phyloP scores from a whole-genome alignment of 257 asterid species.

The Paulownia fortunei region DNA sequence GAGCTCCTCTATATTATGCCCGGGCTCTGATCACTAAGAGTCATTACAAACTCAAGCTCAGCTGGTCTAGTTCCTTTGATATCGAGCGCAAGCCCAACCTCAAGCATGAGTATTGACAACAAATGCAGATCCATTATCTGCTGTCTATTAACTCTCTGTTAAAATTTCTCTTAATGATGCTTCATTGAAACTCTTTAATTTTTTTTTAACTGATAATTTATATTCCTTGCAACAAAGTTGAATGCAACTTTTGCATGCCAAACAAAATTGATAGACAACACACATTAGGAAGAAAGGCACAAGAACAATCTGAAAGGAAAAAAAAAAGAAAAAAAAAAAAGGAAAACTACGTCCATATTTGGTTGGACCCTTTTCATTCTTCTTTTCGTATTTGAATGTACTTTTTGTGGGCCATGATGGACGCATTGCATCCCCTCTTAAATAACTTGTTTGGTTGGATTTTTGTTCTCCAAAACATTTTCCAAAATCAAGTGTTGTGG shows the following conservation, averaged over 20 bases:
- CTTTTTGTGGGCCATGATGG: no score
- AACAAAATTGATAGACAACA: not conserved
- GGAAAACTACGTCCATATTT: no score
- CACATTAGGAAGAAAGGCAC: not conserved
- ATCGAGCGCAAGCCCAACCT: not conserved
- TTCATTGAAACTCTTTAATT: slow-evolving; percentile 12
- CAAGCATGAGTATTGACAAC: not conserved
- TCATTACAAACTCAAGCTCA: not conserved
- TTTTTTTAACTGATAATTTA: not conserved
- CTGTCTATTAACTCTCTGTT: not conserved
- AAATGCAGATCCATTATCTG: not conserved
- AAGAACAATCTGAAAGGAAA: not conserved
- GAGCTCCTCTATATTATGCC: not conserved
- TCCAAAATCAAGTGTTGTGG: no score
- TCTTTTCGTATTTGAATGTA: no score
- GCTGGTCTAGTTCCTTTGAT: not conserved
- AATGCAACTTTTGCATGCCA: not conserved
- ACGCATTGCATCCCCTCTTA: no score
- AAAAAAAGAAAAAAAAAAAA: no score
- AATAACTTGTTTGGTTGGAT: no score
- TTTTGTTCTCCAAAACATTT: no score
- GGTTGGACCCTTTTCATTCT: no score
- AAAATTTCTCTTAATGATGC: not conserved
- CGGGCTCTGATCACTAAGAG: not conserved
- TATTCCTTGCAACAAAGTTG: not conserved